Evolutionary conservation across 2,329 filamentous ascomycete species (phyloP), one percentile per base, ranked within the genome.

Genomic region (Apiospora saccharicola): DNA sequence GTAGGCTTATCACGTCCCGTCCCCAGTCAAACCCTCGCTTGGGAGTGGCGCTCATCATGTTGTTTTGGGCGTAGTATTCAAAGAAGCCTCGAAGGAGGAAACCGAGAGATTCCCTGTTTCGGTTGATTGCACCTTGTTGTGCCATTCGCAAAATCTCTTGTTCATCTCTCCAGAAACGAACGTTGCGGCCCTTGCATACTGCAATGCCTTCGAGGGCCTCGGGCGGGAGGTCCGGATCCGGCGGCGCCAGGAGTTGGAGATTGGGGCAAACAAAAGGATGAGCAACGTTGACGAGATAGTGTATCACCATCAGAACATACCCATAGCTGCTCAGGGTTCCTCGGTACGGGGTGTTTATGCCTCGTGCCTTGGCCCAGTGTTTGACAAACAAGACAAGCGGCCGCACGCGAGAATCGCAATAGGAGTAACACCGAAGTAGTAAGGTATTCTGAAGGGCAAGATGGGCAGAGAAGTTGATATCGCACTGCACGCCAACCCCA

Each of bases 271-370:
- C 93, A 71, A 94, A 94, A 0, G 95, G 95, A 68, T 90, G 86
- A 0, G 89, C 93, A 70, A 98, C 82, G 76, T 98, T 97, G 78
- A 96, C 90, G 41, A 98, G 88, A 79, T 96, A 98, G 82, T 98
- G 95, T 22, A 98, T 85, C 5, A 97, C 91, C 95, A 98, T 97
- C 51, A 98, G 84, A 6, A 96, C 94, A 81, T 96, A 98, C 69
- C 95, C 95, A 78, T 98, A 98, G 75, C 93, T 96, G 70, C 93
- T 95, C 24, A 98, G 85, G 0, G 94, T 97, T 57, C 95, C 95
- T 49, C 92, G 91, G 79, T 97, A 97, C 1, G 94, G 91, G 57
- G 92, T 94, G 82, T 98, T 98, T 83, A 98, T 95, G 74, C 91
- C 93, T 67, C 95, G 91, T 41, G 88, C 87, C 81, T 96, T 97